Evolutionary conservation across 108 stramenopile species (phyloP).

Genomic region (Fragilaria crotonensis): DNA sequence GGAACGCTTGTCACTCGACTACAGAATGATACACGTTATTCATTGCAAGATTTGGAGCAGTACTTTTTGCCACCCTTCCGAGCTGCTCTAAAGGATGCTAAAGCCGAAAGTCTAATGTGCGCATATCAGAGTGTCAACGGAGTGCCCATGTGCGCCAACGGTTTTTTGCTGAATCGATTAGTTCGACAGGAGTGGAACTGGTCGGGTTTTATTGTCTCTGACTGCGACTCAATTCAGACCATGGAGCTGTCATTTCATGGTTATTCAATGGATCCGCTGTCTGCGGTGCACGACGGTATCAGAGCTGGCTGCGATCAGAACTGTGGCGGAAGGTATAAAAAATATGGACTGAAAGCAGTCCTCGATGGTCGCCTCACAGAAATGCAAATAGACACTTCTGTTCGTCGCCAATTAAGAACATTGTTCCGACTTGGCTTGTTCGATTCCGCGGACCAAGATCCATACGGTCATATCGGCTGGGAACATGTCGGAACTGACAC

Average conservation of each 20-base stretch:
- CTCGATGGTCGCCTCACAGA: slow-evolving; percentile 17
- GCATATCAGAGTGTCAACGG: slow-evolving; percentile 77
- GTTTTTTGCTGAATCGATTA: slow-evolving; percentile 21
- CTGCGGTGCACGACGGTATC: slow-evolving; percentile 19
- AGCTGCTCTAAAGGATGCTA: not conserved
- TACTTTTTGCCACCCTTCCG: not conserved
- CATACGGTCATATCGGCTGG: slow-evolving; percentile 11
- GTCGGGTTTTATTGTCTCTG: slow-evolving; percentile 53
- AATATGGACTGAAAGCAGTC: slow-evolving; percentile 16
- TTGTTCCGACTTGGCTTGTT: slow-evolving; percentile 40
- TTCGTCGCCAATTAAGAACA: slow-evolving; percentile 24
- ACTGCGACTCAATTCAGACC: slow-evolving; percentile 28
- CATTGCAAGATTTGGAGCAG: not conserved
- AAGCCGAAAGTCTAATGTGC: slow-evolving; percentile 36
- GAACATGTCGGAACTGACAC: slow-evolving; percentile 9
- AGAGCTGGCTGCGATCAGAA: slow-evolving; percentile 41
- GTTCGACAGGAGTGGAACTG: slow-evolving; percentile 47
- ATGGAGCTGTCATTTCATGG: slow-evolving; percentile 43
- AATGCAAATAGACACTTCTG: slow-evolving; percentile 21
- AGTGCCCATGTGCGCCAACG: slow-evolving; percentile 52
- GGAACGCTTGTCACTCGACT: not conserved
- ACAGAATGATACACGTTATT: not conserved
- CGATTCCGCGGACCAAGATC: slow-evolving; percentile 19
- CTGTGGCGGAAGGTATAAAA: slow-evolving; percentile 27
- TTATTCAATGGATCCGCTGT: slow-evolving; percentile 14